Evolutionary conservation across 257 asterid genomes (phyloP).

Genomic region (Misopates orontium): DNA sequence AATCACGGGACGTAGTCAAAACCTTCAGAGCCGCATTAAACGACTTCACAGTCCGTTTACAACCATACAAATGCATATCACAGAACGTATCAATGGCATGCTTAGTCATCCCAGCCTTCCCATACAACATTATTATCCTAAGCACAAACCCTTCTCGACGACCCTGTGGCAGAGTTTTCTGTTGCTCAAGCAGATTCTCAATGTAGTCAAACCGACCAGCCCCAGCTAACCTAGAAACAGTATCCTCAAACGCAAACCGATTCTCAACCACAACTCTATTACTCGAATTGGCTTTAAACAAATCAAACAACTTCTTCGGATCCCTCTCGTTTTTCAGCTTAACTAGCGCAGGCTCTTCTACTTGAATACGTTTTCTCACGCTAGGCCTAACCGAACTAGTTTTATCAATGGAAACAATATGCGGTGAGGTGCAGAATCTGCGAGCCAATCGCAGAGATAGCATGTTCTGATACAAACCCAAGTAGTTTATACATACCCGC

Average conservation of each 20-base stretch:
- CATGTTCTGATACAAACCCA: slow-evolving; percentile 50
- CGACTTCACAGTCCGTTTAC: slow-evolving; percentile 70
- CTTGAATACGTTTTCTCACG: slow-evolving; percentile 27
- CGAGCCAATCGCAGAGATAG: slow-evolving; percentile 72
- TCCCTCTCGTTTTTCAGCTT: slow-evolving; percentile 72
- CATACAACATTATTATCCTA: slow-evolving; percentile 73
- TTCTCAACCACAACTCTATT: slow-evolving; percentile 71
- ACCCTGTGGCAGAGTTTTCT: slow-evolving; percentile 82
- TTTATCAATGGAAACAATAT: slow-evolving; percentile 24
- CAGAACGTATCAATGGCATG: slow-evolving; percentile 67
- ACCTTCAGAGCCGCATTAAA: slow-evolving; percentile 77
- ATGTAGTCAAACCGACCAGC: slow-evolving; percentile 72
- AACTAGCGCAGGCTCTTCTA: slow-evolving; percentile 68
- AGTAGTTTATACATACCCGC: background rate
- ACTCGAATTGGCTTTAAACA: slow-evolving; percentile 73
- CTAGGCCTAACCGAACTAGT: slow-evolving; percentile 13
- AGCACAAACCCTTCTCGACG: slow-evolving; percentile 81
- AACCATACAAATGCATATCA: slow-evolving; percentile 75
- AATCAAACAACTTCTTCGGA: slow-evolving; percentile 62
- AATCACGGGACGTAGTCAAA: slow-evolving; percentile 57
- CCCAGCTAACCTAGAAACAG: slow-evolving; percentile 73
- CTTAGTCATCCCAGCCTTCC: slow-evolving; percentile 65
- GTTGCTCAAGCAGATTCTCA: slow-evolving; percentile 76
- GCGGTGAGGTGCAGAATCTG: slow-evolving; percentile 56
- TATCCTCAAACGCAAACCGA: slow-evolving; percentile 73